Percentiles rank a stretch among this genome's conserved stretches.
These are phyloP conservation scores for Colletotrichum paranaense DNA, from an alignment of 2,329 filamentous ascomycete genomes.

Conservation along the genomic window DNA sequence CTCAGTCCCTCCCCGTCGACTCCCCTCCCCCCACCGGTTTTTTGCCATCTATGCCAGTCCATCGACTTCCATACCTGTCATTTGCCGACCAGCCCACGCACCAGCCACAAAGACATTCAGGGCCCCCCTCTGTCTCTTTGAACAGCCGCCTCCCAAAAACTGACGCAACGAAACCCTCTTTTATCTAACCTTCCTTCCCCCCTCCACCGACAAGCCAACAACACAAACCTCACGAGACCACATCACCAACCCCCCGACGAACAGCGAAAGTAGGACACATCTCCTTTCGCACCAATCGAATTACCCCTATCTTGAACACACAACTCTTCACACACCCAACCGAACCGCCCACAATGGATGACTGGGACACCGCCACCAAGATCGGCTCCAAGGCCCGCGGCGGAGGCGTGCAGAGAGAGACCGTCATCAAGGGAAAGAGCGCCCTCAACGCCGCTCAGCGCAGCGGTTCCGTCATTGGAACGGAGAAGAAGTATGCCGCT, in stretches of 20 bases:
- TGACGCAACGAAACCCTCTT: constrained; percentile 24
- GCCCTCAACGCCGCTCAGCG: constrained; percentile 92
- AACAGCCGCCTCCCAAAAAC: constrained; percentile 17
- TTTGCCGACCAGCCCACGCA: constrained; percentile 15
- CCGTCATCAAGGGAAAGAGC: constrained; percentile 84
- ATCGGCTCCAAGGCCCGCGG: constrained; percentile 88
- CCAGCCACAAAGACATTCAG: constrained; percentile 16
- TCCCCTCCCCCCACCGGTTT: constrained; percentile 16
- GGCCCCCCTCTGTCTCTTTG: not conserved
- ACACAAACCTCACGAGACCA: not conserved
- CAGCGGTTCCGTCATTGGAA: constrained; percentile 78
- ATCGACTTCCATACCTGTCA: constrained; percentile 39
- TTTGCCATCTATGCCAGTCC: constrained; percentile 43
- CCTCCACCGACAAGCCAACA: not conserved
- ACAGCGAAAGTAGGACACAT: not conserved
- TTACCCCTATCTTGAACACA: not conserved
- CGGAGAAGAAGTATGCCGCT: constrained; percentile 89
- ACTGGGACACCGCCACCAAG: constrained; percentile 92
- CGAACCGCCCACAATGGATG: constrained; percentile 70
- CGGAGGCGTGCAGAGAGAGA: constrained; percentile 78
- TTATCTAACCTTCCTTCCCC: constrained; percentile 6
- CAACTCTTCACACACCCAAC: constrained; percentile 20
- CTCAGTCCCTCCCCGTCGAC: not conserved
- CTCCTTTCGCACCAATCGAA: too few relatives aligned
- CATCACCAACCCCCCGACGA: not conserved